Conservation (phyloP, 352 stramenopile genomes). For the Sclerospora graminicola region DNA sequence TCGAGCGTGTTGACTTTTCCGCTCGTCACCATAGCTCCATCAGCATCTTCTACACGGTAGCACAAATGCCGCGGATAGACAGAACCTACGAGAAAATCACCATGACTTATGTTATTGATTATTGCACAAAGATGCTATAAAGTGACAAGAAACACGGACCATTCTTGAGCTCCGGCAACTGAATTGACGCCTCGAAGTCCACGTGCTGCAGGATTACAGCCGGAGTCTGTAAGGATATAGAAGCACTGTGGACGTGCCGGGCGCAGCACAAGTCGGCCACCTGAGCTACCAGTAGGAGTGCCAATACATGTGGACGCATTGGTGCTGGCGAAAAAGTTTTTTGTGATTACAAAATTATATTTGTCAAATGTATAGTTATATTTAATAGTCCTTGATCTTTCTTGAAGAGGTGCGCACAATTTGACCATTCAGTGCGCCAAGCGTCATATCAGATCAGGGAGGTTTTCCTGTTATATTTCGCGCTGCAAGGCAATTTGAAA, state of each 20-base stretch:
- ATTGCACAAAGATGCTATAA: background rate
- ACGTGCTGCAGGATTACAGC: conserved; percentile 67
- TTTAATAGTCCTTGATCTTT: too few species aligned
- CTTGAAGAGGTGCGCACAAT: too few species aligned
- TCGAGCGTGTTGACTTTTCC: conserved; percentile 57
- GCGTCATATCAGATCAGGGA: too few species aligned
- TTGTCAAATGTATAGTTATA: too few species aligned
- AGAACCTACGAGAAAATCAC: conserved; percentile 23
- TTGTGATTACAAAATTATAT: background rate
- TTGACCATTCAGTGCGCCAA: too few species aligned
- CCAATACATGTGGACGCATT: conserved; percentile 4
- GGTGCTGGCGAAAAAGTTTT: background rate
- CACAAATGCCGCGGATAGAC: conserved; percentile 54
- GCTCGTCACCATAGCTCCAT: conserved; percentile 41
- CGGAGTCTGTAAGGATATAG: conserved; percentile 25
- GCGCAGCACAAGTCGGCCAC: conserved; percentile 2
- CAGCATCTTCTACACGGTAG: conserved; percentile 43
- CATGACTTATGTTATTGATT: background rate
- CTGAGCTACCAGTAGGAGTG: conserved; percentile 1
- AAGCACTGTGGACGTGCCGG: conserved; percentile 1
- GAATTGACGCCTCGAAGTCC: conserved; percentile 50
- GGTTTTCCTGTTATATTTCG: too few species aligned
- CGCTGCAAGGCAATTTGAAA: too few species aligned
- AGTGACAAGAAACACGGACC: conserved; percentile 18
- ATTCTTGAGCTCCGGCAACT: conserved; percentile 66